phyloP scores from a whole-genome alignment of 768 basidiomycete species.

The Tephrocybe sp. region DNA sequence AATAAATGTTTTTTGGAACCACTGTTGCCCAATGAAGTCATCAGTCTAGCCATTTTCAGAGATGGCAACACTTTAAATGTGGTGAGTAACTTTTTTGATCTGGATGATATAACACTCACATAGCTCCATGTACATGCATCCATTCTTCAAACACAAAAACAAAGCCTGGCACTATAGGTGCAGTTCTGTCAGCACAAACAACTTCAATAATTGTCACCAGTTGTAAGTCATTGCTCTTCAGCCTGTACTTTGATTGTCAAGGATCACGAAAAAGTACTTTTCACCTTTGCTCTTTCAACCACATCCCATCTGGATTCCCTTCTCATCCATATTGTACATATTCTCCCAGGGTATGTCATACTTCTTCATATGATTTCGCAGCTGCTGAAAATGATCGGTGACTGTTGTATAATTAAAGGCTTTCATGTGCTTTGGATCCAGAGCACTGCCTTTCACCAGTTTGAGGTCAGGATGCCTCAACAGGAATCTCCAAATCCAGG shows the following conservation, averaged over 20 bases:
- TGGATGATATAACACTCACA: slow-evolving; percentile 12
- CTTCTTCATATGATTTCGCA: slow-evolving; percentile 17
- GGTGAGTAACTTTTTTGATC: slow-evolving; percentile 4
- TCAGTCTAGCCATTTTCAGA: slow-evolving; percentile 43
- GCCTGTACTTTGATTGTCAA: slow-evolving; percentile 17
- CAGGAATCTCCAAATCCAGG: slow-evolving; percentile 21
- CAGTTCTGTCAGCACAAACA: slow-evolving; percentile 35
- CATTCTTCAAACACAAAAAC: slow-evolving; percentile 31
- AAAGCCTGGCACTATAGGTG: slow-evolving; percentile 28
- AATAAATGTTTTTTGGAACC: slow-evolving; percentile 40
- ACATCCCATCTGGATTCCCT: slow-evolving; percentile 30
- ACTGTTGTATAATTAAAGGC: slow-evolving; percentile 32
- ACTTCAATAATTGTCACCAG: slow-evolving; percentile 43
- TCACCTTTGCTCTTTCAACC: slow-evolving; percentile 20
- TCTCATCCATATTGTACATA: too few relatives aligned
- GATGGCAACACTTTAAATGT: slow-evolving; percentile 25
- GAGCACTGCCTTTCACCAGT: slow-evolving; percentile 22
- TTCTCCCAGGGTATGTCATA: slow-evolving; percentile 30
- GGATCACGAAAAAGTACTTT: slow-evolving; percentile 21
- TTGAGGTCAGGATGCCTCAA: slow-evolving; percentile 16
- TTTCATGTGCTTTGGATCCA: slow-evolving; percentile 33
- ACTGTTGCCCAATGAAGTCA: too few relatives aligned
- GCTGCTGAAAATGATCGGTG: slow-evolving; percentile 23
- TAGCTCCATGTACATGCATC: slow-evolving; percentile 18
- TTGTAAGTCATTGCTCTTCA: slow-evolving; percentile 34